phyloP scores from a whole-genome alignment of 768 basidiomycete genomes.

The Termitomyces sp. region DNA sequence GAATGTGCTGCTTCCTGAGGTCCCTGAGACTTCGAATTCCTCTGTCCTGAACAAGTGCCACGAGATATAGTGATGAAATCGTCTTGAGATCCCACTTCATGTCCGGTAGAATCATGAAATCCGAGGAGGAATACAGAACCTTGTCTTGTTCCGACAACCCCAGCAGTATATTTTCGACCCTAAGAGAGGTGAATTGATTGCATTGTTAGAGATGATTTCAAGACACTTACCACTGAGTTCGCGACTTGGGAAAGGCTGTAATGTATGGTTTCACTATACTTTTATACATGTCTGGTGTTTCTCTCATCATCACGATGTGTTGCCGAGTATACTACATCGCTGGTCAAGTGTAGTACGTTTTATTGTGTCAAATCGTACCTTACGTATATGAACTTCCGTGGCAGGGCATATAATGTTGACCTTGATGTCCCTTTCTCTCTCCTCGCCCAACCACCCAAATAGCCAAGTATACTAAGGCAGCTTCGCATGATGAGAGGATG shows the following conservation, averaged over 20 bases:
- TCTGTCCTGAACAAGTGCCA: conserved; percentile 65
- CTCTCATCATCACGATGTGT: conserved; percentile 62
- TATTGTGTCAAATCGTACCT: conserved; percentile 36
- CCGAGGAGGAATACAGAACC: conserved; percentile 56
- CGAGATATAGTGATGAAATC: conserved; percentile 75
- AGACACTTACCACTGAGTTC: conserved; percentile 70
- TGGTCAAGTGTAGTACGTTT: neutral
- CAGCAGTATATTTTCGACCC: conserved; percentile 82
- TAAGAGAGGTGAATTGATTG: conserved; percentile 20
- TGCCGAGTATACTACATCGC: conserved; percentile 68
- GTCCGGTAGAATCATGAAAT: conserved; percentile 85
- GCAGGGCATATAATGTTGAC: conserved; percentile 85
- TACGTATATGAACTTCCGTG: conserved; percentile 83
- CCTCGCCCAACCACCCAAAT: conserved; percentile 17
- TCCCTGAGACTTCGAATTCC: conserved; percentile 73
- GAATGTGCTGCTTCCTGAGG: conserved; percentile 57
- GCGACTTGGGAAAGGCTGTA: conserved; percentile 59
- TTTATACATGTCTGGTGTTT: conserved; percentile 78
- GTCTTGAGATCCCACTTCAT: conserved; percentile 93
- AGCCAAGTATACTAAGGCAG: neutral
- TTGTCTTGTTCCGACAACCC: conserved; percentile 73
- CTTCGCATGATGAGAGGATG: neutral
- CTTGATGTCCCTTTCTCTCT: conserved; percentile 60
- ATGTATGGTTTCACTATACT: conserved; percentile 77
- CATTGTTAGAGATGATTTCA: neutral